These are phyloP conservation scores for Tieghemostelium lacteum DNA, from an alignment of 78 protist genomes.

Conservation along the genomic window DNA sequence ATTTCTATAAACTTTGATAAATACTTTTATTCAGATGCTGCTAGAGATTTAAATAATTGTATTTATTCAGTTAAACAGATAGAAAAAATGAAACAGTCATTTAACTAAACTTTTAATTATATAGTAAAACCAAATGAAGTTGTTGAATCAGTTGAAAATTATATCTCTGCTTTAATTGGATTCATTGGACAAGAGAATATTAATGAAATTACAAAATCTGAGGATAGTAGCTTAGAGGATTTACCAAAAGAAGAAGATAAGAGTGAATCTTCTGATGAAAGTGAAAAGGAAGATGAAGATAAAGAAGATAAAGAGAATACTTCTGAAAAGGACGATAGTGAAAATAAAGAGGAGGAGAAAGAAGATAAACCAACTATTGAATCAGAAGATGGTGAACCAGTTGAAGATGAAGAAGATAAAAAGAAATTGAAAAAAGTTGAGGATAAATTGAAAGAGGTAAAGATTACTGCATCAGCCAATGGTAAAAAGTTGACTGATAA, in stretches of 20 bases:
- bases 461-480: neutral
- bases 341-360: neutral
- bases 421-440: neutral
- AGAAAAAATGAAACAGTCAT: neutral
- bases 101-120: neutral
- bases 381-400: neutral
- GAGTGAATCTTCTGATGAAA: neutral
- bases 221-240: too few relatives aligned
- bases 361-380: neutral
- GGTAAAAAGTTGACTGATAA: neutral
- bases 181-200: constrained; percentile 38
- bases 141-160: constrained; percentile 4
- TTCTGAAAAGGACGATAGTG: neutral
- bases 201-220: neutral
- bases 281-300: neutral
- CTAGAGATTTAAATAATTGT: constrained; percentile 48
- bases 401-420: neutral
- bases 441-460: neutral
- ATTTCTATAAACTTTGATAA: constrained; percentile 10
- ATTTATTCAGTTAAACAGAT: neutral
- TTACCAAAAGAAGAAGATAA: neutral
- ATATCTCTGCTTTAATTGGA: constrained; percentile 41
- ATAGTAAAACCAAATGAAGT: constrained; percentile 46
- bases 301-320: neutral
- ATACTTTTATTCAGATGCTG: constrained; percentile 14